These are phyloP conservation scores for Fusarium veterinarium DNA, from an alignment of 2,329 filamentous ascomycete genomes.

Conservation along the genomic window DNA sequence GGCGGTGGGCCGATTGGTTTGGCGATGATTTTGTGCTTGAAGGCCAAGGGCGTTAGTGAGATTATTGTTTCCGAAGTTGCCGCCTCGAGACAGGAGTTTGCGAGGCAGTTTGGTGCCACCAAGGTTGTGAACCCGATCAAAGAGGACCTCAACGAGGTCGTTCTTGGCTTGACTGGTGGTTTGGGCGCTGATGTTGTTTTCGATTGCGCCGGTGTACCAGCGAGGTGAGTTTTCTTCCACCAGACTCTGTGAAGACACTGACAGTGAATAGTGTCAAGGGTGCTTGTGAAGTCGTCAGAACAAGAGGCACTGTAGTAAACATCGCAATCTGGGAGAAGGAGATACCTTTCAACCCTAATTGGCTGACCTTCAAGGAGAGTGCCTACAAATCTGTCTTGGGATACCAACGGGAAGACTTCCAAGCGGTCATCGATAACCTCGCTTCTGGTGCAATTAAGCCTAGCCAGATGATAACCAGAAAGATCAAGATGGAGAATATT, in stretches of 20 bases:
- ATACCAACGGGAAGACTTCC: slow-evolving; percentile 58
- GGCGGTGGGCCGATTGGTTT: slow-evolving; percentile 63
- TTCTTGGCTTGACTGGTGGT: slow-evolving; percentile 59
- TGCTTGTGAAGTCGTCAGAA: slow-evolving; percentile 61
- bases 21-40: slow-evolving; percentile 59
- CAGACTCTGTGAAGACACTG: fast-evolving
- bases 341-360: slow-evolving; percentile 44
- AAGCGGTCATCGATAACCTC: slow-evolving; percentile 63
- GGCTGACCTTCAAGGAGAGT: slow-evolving; percentile 44
- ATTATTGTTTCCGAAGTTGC: slow-evolving; percentile 62
- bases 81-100: slow-evolving; percentile 55
- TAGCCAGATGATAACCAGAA: slow-evolving; percentile 69
- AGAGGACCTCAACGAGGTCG: slow-evolving; percentile 59
- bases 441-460: slow-evolving; percentile 52
- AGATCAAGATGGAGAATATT: slow-evolving; percentile 65
- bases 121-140: slow-evolving; percentile 54
- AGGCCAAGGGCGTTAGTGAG: slow-evolving; percentile 59
- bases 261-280: slow-evolving; percentile 32
- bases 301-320: slow-evolving; percentile 69
- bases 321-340: slow-evolving; percentile 71
- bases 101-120: slow-evolving; percentile 57
- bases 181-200: slow-evolving; percentile 69
- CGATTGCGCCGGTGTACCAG: slow-evolving; percentile 68
- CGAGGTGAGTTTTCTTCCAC: slow-evolving; percentile 21
- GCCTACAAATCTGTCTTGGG: slow-evolving; percentile 43